phyloP scores from a whole-genome alignment of 1,284 basidiomycete species.

The Coriolopsis trogii region DNA sequence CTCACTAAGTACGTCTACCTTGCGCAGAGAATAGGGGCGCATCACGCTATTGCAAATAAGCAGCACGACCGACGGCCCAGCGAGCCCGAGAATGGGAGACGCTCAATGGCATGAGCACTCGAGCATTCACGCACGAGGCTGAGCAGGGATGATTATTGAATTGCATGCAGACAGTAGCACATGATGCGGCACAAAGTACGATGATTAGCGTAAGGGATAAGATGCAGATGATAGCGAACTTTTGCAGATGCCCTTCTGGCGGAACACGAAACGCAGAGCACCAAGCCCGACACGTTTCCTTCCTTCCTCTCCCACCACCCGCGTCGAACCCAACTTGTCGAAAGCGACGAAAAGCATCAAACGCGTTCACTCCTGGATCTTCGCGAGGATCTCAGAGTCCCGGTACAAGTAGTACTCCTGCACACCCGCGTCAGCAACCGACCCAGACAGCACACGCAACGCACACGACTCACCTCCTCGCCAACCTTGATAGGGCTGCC shows the following conservation, averaged over 20 bases:
- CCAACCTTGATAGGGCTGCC: conserved; percentile 96
- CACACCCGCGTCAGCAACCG: conserved; percentile 5
- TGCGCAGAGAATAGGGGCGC: too few species aligned
- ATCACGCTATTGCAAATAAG: too few species aligned
- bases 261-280: not conserved
- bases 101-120: too few species aligned
- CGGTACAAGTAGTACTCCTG: conserved; percentile 96
- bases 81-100: too few species aligned
- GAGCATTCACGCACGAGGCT: too few species aligned
- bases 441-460: not conserved
- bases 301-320: not conserved
- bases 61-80: too few species aligned
- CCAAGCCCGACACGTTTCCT: not conserved
- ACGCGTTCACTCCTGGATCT: conserved; percentile 80
- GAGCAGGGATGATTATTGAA: conserved; percentile 11
- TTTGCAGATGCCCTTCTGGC: conserved; percentile 18
- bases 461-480: conserved; percentile 76
- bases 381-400: conserved; percentile 95
- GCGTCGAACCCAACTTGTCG: not conserved
- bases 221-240: conserved; percentile 34
- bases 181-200: too few species aligned
- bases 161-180: conserved; percentile 2
- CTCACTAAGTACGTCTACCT: too few species aligned
- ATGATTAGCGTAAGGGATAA: conserved; percentile 33
- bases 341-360: not conserved